These are phyloP conservation scores for Cladosporium sp. DNA, from an alignment of 2,329 filamentous ascomycete genomes.

Conservation along the genomic window DNA sequence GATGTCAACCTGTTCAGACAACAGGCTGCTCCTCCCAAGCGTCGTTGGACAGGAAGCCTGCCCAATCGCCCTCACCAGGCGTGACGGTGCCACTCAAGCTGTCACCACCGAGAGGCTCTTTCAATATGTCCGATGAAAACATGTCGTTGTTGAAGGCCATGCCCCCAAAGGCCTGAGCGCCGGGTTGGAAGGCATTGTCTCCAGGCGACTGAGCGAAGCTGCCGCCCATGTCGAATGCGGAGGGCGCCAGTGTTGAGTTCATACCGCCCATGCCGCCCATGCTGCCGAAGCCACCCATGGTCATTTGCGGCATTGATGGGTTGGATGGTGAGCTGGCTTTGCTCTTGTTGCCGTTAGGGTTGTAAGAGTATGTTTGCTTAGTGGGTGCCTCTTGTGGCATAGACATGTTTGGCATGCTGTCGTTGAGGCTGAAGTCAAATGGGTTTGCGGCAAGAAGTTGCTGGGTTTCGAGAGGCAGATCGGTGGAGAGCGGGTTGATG, in stretches of 20 bases:
- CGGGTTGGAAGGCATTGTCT: slow-evolving; percentile 19
- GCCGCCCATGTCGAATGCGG: slow-evolving; percentile 29
- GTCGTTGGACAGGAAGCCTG: slow-evolving; percentile 11
- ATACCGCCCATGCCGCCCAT: slow-evolving; percentile 24
- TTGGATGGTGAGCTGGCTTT: slow-evolving; percentile 23
- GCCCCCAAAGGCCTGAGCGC: slow-evolving; percentile 15
- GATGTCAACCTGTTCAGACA: background rate
- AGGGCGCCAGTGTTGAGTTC: slow-evolving; percentile 38
- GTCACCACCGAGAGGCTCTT: slow-evolving; percentile 18
- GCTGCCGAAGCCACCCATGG: background rate
- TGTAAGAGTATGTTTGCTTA: slow-evolving; percentile 39
- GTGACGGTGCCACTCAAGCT: slow-evolving; percentile 23
- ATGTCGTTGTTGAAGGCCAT: slow-evolving; percentile 22
- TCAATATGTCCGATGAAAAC: slow-evolving; percentile 17
- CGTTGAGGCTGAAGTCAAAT: slow-evolving; percentile 42
- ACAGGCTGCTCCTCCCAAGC: slow-evolving; percentile 13
- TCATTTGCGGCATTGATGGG: slow-evolving; percentile 18
- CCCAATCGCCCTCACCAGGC: slow-evolving; percentile 14
- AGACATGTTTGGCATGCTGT: slow-evolving; percentile 32
- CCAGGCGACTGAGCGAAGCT: slow-evolving; percentile 19
- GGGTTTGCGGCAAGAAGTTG: slow-evolving; percentile 45
- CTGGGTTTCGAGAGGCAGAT: slow-evolving; percentile 51
- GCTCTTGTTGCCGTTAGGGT: slow-evolving; percentile 36
- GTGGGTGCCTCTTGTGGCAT: background rate
- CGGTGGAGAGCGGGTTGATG: slow-evolving; percentile 41